Conservation (phyloP, 2,329 filamentous ascomycete species). For the Amylocarpus encephaloides region DNA sequence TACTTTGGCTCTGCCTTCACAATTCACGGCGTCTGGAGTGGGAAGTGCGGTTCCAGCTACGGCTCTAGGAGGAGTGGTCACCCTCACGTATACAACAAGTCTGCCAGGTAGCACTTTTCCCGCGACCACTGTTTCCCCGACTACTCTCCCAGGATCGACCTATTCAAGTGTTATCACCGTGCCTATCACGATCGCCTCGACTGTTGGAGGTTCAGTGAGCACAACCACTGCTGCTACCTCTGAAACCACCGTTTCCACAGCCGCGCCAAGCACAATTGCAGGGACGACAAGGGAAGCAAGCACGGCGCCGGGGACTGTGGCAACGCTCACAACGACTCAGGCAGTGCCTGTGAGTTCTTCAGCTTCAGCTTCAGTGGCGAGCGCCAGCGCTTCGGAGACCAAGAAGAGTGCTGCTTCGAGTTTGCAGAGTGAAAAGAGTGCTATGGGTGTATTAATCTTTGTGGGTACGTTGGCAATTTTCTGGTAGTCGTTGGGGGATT, state of each 20-base stretch:
- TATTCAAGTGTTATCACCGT: conserved; percentile 1
- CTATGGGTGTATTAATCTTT: no score
- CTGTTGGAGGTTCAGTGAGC: background rate
- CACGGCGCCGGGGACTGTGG: conserved; percentile 4
- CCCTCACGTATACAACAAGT: conserved; percentile 28
- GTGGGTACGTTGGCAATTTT: no score
- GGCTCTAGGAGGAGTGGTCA: conserved; percentile 35
- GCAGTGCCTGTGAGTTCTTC: background rate
- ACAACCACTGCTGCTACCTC: background rate
- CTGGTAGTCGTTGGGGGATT: no score
- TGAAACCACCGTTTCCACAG: background rate
- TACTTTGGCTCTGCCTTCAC: conserved; percentile 38
- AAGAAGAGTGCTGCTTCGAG: conserved; percentile 2
- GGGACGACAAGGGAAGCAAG: conserved; percentile 6
- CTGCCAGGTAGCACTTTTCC: conserved; percentile 14
- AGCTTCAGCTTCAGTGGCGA: background rate
- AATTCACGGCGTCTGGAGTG: conserved; percentile 40
- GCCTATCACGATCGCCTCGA: background rate
- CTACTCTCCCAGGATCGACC: conserved; percentile 5
- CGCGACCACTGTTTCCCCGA: conserved; percentile 18
- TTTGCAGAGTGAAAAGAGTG: no score
- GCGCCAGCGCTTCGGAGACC: background rate
- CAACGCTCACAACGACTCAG: conserved; percentile 8
- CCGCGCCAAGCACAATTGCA: conserved; percentile 2
- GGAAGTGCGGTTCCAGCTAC: conserved; percentile 40